These are phyloP conservation scores for Ichthyophthirius multifiliis DNA, from an alignment of 169 alveolate genomes.

Conservation along the genomic window DNA sequence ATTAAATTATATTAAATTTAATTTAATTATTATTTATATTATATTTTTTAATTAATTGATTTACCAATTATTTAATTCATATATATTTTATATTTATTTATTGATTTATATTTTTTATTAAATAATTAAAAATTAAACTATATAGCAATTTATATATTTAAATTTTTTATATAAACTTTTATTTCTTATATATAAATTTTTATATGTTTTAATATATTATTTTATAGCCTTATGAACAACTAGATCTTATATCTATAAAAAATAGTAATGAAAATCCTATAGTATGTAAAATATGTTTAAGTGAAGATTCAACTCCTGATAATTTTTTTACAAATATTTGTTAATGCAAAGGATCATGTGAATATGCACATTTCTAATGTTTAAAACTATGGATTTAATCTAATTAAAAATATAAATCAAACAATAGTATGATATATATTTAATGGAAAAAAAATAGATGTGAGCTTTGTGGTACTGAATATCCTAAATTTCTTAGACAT, in stretches of 20 bases:
- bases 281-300: slow-evolving; percentile 78
- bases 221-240: not conserved
- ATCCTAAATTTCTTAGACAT: slow-evolving; percentile 50
- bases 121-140: no score
- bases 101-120: no score
- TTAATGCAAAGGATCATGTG: slow-evolving; percentile 80
- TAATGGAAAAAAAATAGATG: slow-evolving; percentile 76
- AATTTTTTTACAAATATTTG: slow-evolving; percentile 82
- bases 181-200: no score
- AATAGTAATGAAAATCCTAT: not conserved
- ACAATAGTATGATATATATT: slow-evolving; percentile 35
- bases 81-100: no score
- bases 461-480: slow-evolving; percentile 63
- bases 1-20: no score
- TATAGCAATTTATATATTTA: no score
- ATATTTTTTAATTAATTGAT: no score
- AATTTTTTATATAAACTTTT: no score
- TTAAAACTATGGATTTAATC: slow-evolving; percentile 78
- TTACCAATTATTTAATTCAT: no score
- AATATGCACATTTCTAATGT: slow-evolving; percentile 82
- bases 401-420: slow-evolving; percentile 44
- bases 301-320: slow-evolving; percentile 51
- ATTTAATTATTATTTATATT: no score
- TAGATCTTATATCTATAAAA: not conserved
- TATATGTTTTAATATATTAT: not conserved